Percentiles rank a stretch among this genome's conserved stretches.
These are phyloP conservation scores for Pseudogymnoascus sp. DNA, from an alignment of 2,329 filamentous ascomycete species.

Conservation along the genomic window DNA sequence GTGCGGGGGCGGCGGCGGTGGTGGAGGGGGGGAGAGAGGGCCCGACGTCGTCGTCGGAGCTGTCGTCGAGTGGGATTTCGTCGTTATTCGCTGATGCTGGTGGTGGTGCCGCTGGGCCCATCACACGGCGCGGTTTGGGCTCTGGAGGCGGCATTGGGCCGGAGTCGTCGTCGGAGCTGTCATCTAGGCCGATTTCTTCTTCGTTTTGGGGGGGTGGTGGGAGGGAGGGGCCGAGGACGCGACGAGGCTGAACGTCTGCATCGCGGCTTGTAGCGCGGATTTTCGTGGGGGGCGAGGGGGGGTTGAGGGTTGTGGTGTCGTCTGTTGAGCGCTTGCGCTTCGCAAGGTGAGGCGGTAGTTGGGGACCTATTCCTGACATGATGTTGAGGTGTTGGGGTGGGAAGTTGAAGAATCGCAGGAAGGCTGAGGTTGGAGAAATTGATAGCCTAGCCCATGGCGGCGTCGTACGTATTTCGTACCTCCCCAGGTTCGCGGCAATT, in stretches of 20 bases:
- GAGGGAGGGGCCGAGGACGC: conserved; percentile 20
- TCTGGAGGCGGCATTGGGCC: conserved; percentile 28
- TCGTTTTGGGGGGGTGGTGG: conserved; percentile 30
- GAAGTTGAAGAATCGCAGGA: neutral
- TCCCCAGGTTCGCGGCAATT: conserved; percentile 8
- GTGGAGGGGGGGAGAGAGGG: neutral
- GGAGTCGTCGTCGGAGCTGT: conserved; percentile 37
- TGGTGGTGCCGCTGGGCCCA: conserved; percentile 11
- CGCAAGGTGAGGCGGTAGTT: conserved; percentile 58
- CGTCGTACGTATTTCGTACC: neutral
- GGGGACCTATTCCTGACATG: conserved; percentile 49
- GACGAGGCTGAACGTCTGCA: conserved; percentile 4
- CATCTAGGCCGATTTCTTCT: conserved; percentile 42
- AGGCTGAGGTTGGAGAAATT: conserved; percentile 8
- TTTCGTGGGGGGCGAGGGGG: conserved; percentile 41
- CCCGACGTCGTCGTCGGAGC: conserved; percentile 20
- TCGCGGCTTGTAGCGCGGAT: conserved; percentile 25
- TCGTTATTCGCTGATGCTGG: neutral
- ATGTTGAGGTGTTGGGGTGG: conserved; percentile 3
- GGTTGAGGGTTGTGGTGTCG: conserved; percentile 26
- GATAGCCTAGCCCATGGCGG: neutral
- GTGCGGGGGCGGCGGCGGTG: conserved; percentile 5
- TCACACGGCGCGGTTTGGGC: conserved; percentile 17
- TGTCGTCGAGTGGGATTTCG: neutral
- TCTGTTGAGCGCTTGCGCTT: conserved; percentile 54